Conservation (phyloP, 345 rosid genomes). For the Gossypium sturtianum region DNA sequence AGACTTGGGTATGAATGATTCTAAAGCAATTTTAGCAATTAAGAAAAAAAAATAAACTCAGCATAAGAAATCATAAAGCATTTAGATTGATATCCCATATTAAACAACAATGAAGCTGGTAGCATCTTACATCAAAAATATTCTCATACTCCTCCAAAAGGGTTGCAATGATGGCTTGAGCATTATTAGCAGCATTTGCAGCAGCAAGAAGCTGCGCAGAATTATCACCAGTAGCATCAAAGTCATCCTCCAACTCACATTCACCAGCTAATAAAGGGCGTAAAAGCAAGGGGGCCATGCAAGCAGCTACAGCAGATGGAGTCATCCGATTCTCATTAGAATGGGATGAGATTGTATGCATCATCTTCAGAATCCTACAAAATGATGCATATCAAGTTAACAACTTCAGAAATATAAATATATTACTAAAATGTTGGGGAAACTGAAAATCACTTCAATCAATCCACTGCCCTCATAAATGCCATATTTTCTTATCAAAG, state of each 20-base stretch:
- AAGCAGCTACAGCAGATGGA: slow-evolving; percentile 97
- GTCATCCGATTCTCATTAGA: slow-evolving; percentile 89
- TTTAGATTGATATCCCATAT: neutral
- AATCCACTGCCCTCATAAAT: neutral
- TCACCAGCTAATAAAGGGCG: slow-evolving; percentile 95
- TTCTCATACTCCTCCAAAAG: slow-evolving; percentile 87
- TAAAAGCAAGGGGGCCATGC: slow-evolving; percentile 98
- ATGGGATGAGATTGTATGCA: slow-evolving; percentile 77
- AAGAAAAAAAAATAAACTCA: neutral
- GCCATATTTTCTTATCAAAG: neutral
- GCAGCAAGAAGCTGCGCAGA: slow-evolving; percentile 99
- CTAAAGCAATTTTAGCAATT: neutral
- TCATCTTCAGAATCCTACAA: slow-evolving; percentile 87
- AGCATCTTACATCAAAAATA: slow-evolving; percentile 76
- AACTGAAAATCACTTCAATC: neutral
- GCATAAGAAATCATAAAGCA: neutral
- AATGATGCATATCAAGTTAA: slow-evolving; percentile 15
- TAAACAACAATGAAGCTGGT: slow-evolving; percentile 13
- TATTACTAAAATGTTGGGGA: neutral
- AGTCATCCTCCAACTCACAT: slow-evolving; percentile 92
- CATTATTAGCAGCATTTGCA: slow-evolving; percentile 96
- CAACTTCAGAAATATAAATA: neutral
- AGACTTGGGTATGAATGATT: neutral
- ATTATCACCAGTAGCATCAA: slow-evolving; percentile 74
- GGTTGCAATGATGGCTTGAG: slow-evolving; percentile 76